Base-by-base conservation (phyloP, 495 filamentous ascomycete species). In the Penicillium argentinense region DNA sequence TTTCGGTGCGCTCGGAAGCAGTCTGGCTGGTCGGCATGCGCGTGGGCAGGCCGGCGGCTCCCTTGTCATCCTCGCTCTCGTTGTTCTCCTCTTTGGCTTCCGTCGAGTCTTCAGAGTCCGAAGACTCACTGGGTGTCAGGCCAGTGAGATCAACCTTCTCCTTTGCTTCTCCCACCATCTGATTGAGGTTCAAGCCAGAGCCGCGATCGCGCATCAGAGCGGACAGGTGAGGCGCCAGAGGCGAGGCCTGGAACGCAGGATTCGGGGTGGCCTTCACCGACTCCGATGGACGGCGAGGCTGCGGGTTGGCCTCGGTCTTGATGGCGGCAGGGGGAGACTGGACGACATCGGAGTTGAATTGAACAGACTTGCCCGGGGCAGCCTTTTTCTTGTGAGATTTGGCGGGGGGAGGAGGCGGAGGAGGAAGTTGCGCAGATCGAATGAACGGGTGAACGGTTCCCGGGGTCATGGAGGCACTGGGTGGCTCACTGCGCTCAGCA, bases 201-300 rank as follows among this genome's bases (percentile, higher is more conserved):
- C 85, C 88, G 52, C 74, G 78, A 45, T 75, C 80, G 40, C 80
- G 73, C 69, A 91, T 78, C 42, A 89, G 62, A 9, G 79, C 77
- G 24, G 88, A 91, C 9, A 96, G 75, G 63, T 89, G 79, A 5
- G 91, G 90, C 3, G 83, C 83, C n/a, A 80, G 78, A 11, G 82
- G 69, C 9, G 88, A 88, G 14, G 78, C 77, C 18, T 57, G 49
- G 51, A 69, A 71, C 1, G 60, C 47, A 1, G 60, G 54, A 23
- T 59, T 59, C 1, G 44, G 12, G n/a, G 46, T 22, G 9, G 48
- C 22, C 22, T 56, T 60, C 32, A 53, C 47, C 3, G 44, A 32
- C 24, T 37, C 45, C 3, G 57, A 30, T 40, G 29, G 50, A 11
- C 39, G 53, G 17, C 37, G 58, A 4, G 53, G 44, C 14, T 47